These are phyloP conservation scores for Gossypium trilobum DNA, from an alignment of 441 rosid species.

Conservation along the genomic window DNA sequence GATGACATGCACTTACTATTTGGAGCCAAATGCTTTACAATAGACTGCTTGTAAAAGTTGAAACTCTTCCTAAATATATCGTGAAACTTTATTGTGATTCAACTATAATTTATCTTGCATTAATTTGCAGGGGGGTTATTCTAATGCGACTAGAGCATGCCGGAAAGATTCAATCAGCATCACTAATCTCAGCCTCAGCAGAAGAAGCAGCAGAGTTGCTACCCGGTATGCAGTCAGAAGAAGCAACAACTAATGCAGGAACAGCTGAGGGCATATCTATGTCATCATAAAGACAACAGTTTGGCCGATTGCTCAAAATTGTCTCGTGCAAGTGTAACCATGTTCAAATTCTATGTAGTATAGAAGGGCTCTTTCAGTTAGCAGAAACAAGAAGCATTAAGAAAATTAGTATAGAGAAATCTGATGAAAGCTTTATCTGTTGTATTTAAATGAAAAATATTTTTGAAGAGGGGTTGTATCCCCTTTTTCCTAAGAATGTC, in stretches of 20 bases:
- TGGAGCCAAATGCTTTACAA: neutral
- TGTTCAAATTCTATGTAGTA: neutral
- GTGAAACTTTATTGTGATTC: neutral
- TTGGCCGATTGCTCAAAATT: neutral
- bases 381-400: neutral
- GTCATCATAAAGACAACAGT: neutral
- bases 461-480: neutral
- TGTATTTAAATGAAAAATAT: neutral
- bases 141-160: slow-evolving; percentile 81
- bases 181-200: slow-evolving; percentile 63
- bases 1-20: neutral
- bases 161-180: slow-evolving; percentile 88
- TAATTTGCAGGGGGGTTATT: slow-evolving; percentile 65
- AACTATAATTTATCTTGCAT: neutral
- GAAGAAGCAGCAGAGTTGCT: slow-evolving; percentile 32
- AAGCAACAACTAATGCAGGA: neutral
- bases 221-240: neutral
- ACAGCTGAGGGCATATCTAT: neutral
- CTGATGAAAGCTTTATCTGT: neutral
- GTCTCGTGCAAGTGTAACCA: neutral
- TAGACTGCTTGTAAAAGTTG: neutral
- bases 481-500: neutral
- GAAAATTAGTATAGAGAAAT: neutral
- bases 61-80: neutral
- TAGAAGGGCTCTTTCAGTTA: neutral